Base-by-base conservation (phyloP, 345 rosid species). In the Eucalyptus curtisii region DNA sequence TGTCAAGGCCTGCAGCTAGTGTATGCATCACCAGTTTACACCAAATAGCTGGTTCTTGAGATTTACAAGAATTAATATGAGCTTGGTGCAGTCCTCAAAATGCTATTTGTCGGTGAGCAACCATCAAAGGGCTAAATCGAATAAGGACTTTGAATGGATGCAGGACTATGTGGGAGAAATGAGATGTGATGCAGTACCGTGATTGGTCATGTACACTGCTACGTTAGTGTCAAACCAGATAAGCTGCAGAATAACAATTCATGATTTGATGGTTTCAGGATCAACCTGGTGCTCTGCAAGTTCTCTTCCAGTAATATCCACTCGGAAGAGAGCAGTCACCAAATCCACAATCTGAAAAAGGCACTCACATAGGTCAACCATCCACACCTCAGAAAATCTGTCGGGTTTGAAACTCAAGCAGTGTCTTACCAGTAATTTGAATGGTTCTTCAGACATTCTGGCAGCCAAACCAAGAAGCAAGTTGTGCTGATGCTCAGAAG, bases 261-360 rank as follows among this genome's bases (percentile, higher is more conserved):
- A 55, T 22, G 61, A 55, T 55, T 55, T 55, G 27, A 55, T 22
- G 27, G 61, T 55, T 55, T 55, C 61, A 55, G 27, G 5, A 55
- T 22, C 9, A 9, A 55, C 61, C 27, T 9, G 2, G 5, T 0
- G 12, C 27, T 22, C 6, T 55, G 27, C 9, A 52, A 52, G 55
- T 52, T 52, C 22, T 19, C 99, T 95, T 87, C 99, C 98, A 16
- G 97, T 96, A 91, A 96, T 96, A 91, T 96, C 99, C 13, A 96
- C 98, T 88, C 95, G 93, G 93, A 97, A 96, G 84, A 96, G 94
- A 90, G 99, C 96, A 90, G 94, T 96, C 48, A 97, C 93, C 4
- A 97, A 96, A 92, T 97, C 98, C 87, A 96, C 96, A 92, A 96
- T 94, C 99, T 97, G 93, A 53, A 90, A 86, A 87, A 88, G 89